phyloP scores from a whole-genome alignment of 345 rosid species.

The Camelina neglecta region DNA sequence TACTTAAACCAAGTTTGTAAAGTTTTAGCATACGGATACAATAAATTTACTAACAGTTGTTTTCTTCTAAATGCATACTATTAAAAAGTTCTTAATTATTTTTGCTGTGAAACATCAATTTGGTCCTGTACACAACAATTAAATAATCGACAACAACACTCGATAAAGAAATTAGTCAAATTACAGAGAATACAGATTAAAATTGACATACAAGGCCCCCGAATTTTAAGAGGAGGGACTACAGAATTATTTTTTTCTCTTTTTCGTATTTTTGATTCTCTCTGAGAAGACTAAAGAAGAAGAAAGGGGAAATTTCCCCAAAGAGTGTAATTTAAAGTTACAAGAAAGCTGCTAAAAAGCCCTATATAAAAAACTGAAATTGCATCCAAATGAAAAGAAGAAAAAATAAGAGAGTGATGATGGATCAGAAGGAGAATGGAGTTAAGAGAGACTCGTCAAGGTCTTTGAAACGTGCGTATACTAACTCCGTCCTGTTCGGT shows the following conservation, averaged over 20 bases:
- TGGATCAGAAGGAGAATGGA: constrained; percentile 60
- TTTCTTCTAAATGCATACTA: not conserved
- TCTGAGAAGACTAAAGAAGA: constrained; percentile 17
- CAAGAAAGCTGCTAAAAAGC: constrained; percentile 35
- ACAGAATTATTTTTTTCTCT: constrained; percentile 30
- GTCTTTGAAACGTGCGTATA: constrained; percentile 80
- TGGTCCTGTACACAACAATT: not conserved
- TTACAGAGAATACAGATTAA: constrained; percentile 13
- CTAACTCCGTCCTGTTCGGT: constrained; percentile 69
- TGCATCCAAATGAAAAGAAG: not conserved
- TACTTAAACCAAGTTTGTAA: not conserved
- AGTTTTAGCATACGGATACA: not conserved
- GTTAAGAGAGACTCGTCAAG: constrained; percentile 86
- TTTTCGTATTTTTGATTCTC: constrained; percentile 25
- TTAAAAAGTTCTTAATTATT: not conserved
- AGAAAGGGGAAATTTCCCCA: constrained; percentile 18
- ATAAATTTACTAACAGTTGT: not conserved
- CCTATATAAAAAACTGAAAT: constrained; percentile 15
- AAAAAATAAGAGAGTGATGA: not conserved
- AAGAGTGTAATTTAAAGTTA: constrained; percentile 18
- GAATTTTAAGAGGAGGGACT: constrained; percentile 13
- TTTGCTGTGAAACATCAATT: not conserved
- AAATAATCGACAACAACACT: constrained; percentile 18
- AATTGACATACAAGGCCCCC: constrained; percentile 17
- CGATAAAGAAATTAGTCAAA: constrained; percentile 15